Conservation (phyloP, 306 rosid genomes). For the Corylus heterophylla region DNA sequence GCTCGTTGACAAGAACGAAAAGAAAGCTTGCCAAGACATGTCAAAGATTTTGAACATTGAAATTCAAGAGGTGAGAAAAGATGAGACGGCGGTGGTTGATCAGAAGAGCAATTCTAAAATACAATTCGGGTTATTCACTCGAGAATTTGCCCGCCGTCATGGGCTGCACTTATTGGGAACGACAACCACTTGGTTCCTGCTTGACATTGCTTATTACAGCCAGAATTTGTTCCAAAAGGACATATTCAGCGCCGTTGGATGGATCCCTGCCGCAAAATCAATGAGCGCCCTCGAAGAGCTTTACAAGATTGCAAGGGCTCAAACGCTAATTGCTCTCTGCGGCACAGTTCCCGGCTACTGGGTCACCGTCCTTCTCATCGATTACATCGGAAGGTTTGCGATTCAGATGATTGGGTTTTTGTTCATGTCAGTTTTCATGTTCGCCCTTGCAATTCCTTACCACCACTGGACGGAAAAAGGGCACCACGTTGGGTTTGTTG, state of each 20-base stretch:
- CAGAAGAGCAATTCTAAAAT: too few species aligned
- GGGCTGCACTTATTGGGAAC: constrained; percentile 65
- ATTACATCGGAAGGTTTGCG: constrained; percentile 47
- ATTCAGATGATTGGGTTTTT: constrained; percentile 68
- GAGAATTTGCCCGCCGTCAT: constrained; percentile 43
- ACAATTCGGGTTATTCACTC: constrained; percentile 48
- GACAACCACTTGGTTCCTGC: constrained; percentile 60
- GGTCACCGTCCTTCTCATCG: constrained; percentile 62
- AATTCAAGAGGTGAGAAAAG: neutral
- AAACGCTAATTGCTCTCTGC: constrained; percentile 55
- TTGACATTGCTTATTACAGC: constrained; percentile 68
- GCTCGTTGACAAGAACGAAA: constrained; percentile 53
- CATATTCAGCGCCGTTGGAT: constrained; percentile 60
- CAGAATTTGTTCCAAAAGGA: constrained; percentile 59
- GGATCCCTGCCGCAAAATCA: constrained; percentile 40
- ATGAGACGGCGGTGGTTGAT: neutral
- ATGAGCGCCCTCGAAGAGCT: constrained; percentile 73
- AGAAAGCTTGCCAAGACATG: constrained; percentile 57
- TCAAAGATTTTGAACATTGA: constrained; percentile 48
- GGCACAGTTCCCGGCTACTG: constrained; percentile 76
- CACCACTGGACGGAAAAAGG: constrained; percentile 20
- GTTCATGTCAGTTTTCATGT: constrained; percentile 55
- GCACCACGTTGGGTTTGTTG: constrained; percentile 36
- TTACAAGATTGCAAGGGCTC: constrained; percentile 56
- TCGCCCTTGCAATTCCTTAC: constrained; percentile 48